Base-by-base conservation (phyloP, 2,329 filamentous ascomycete species). In the Cladophialophora carrionii region DNA sequence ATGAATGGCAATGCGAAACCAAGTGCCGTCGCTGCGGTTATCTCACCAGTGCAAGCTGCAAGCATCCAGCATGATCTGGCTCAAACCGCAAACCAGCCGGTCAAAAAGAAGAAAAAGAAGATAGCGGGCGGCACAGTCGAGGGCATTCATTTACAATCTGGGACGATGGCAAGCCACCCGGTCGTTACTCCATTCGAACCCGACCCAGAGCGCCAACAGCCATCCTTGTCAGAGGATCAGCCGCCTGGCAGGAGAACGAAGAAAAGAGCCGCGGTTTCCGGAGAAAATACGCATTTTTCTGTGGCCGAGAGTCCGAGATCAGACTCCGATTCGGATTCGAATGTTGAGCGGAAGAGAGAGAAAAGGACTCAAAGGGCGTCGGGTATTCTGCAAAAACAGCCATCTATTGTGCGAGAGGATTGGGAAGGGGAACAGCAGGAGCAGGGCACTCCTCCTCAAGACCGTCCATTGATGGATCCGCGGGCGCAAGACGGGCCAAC, bases 381-480 rank as follows among this genome's bases (percentile, higher is more conserved):
- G 29, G 72, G 72, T 7, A 34, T 70, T 10, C 68, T 76, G 31
- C 70, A 69, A 29, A 78, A 78, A 62, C 76, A 76, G 32, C 76
- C 78, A 6, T 78, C 77, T 5, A 75, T 76, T 20, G 77, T 79
- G 3, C 73, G 72, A 4, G 79, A 82, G 65, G 78, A 81, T 56
- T 74, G 75, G 61, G 76, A 78, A 60, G 76, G 75, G 24, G 78
- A 78, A 64, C 74, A 76, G 62, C 70, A 72, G 20, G 73, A 75
- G 20, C 69, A 73, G 55, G 34, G 31, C 53, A 56, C 59, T 52
- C 64, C 59, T 22, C 24, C 26, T 4, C 52, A 57, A 24, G 54
- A 46, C 55, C 58, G 48, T 14, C 34, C 26, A 12, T 8, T 20
- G 9, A 8, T n/a, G 4, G 29, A 60, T 17, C 17, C 43, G 4